These are phyloP conservation scores for Calocybe gangraenosa DNA, from an alignment of 768 basidiomycete genomes.

Conservation along the genomic window DNA sequence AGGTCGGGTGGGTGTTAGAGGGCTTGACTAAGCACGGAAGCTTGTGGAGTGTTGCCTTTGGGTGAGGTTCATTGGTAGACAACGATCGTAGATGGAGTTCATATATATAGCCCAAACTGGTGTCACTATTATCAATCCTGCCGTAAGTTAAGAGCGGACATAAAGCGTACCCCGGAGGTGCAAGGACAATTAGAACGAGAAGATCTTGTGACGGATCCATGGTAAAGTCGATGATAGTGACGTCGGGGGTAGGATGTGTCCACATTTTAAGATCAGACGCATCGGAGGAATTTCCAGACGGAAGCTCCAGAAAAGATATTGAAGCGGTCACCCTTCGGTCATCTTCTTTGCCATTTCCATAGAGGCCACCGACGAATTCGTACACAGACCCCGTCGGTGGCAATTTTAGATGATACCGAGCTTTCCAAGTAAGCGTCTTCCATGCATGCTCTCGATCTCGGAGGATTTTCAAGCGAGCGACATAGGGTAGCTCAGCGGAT, in stretches of 20 bases:
- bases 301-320: conserved; percentile 50
- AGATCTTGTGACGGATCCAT: conserved; percentile 56
- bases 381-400: conserved; percentile 45
- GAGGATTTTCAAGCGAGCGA: conserved; percentile 36
- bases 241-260: conserved; percentile 39
- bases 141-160: not conserved
- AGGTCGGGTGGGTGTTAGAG: conserved; percentile 19
- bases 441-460: conserved; percentile 43
- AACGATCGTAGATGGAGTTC: conserved; percentile 49
- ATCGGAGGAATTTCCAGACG: conserved; percentile 23
- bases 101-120: conserved; percentile 38
- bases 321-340: conserved; percentile 35
- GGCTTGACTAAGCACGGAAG: conserved; percentile 36
- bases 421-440: conserved; percentile 38
- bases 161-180: conserved; percentile 34
- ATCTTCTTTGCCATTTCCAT: conserved; percentile 46
- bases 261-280: conserved; percentile 29
- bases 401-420: conserved; percentile 30
- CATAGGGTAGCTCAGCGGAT: conserved; percentile 27
- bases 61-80: conserved; percentile 47
- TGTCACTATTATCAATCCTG: conserved; percentile 5
- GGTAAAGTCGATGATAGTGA: conserved; percentile 50
- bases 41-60: conserved; percentile 33
- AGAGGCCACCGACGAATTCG: conserved; percentile 47
- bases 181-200: conserved; percentile 43